Base-by-base conservation (phyloP, 2,329 filamentous ascomycete genomes). In the Cryphonectria nitschkei region DNA sequence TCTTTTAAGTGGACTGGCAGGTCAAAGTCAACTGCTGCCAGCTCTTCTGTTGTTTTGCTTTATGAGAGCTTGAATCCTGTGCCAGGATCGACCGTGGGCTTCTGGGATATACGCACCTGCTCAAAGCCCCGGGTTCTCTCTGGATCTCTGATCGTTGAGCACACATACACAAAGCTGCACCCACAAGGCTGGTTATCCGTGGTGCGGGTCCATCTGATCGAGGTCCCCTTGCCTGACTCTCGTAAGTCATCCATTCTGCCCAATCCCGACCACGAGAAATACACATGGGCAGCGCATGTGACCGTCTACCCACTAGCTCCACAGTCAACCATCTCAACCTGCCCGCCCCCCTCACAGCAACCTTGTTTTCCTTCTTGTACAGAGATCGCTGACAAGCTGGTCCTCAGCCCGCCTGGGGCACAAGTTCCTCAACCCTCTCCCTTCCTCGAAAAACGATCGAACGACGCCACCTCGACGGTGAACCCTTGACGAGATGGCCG, bases 401-500 rank as follows among this genome's bases (percentile, higher is more conserved):
- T 84, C 70, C 73, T 84, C 67, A 81, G 81, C 75, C 79, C 80
- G 75, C 79, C 81, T 52, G 80, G 81, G 74, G 77, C 80, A 72
- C 78, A 50, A n/a, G 22, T 84, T 54, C 80, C 82, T 68, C 78
- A 77, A 75, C 77, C 82, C 29, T 82, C 81, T 43, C 82, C 82
- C 66, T 80, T 50, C 22, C 46, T 22, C 22, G 0, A 8, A 50
- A 68, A 78, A 81, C 77, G 77, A 80, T 72, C 77, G 78, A 65
- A 75, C 75, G 67, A 77, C 78, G 65, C 75, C 75, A 65, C 77
- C 78, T 64, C 79, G 80, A 65, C 76, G 75, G 63, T 79, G 76
- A 62, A 81, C 80, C 19, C 77, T 82, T 63, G 76, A 78, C 75
- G 80, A 84, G 69, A 86, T 86, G 84, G 81, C 82, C 50, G 81